Conservation (phyloP, 2,329 filamentous ascomycete species). For the Aphanoascus verrucosus region DNA sequence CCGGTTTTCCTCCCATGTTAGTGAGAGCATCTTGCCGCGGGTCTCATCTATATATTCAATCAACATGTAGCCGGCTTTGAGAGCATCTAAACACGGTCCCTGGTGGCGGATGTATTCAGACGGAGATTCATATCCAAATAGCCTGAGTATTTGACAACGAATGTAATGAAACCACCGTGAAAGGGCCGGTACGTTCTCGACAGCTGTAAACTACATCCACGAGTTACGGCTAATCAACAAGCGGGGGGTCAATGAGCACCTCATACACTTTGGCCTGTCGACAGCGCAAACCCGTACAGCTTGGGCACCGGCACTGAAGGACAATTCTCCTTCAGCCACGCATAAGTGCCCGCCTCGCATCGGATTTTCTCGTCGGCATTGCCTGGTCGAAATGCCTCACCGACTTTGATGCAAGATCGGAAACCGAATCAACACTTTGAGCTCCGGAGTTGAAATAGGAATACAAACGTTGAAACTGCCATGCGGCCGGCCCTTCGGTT, state of each 20-base stretch:
- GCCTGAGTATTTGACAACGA: constrained; percentile 8
- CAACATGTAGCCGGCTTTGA: constrained; percentile 22
- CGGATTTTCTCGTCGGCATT: constrained; percentile 15
- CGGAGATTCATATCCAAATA: constrained; percentile 7
- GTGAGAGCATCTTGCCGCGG: not conserved
- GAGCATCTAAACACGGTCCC: constrained; percentile 13
- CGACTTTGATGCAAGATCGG: constrained; percentile 12
- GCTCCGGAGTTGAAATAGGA: constrained; percentile 1
- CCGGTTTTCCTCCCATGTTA: constrained; percentile 14
- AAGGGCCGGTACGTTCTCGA: constrained; percentile 8
- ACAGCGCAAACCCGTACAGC: constrained; percentile 16
- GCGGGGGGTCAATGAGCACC: not conserved
- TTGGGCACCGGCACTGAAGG: constrained; percentile 16
- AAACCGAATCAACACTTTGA: constrained; percentile 11
- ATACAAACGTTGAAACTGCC: constrained; percentile 33
- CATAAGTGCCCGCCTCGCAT: constrained; percentile 14
- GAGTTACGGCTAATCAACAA: not conserved
- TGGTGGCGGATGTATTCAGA: constrained; percentile 7
- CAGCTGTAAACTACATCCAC: constrained; percentile 10
- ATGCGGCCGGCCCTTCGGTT: constrained; percentile 17
- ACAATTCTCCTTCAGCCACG: constrained; percentile 13
- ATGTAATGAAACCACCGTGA: constrained; percentile 9
- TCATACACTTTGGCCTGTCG: constrained; percentile 16
- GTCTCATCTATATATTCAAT: constrained; percentile 12
- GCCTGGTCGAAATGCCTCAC: constrained; percentile 12